Evolutionary conservation across 768 basidiomycete species (phyloP).

Genomic region (Lactarius tabidus): DNA sequence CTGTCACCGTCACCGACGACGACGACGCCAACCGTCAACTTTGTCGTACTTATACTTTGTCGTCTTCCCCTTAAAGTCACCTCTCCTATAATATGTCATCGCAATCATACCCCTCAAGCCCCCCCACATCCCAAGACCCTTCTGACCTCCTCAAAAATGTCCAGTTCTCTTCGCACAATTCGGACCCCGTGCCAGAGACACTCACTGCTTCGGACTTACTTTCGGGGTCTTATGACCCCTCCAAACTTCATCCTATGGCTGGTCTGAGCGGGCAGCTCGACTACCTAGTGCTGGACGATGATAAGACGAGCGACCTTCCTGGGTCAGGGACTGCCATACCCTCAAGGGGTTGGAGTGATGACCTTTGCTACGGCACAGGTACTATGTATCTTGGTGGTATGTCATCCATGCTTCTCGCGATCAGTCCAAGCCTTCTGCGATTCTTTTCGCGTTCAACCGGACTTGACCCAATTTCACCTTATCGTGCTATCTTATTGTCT

Average conservation of each 20-base stretch:
- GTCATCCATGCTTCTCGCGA: constrained; percentile 37
- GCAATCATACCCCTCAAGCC: constrained; percentile 1
- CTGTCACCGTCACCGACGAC: constrained; percentile 12
- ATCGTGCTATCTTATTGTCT: constrained; percentile 65
- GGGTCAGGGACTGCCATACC: constrained; percentile 90
- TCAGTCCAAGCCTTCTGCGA: constrained; percentile 29
- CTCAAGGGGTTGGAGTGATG: constrained; percentile 97
- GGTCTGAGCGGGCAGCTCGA: constrained; percentile 90
- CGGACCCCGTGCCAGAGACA: constrained; percentile 47
- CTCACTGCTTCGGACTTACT: constrained; percentile 87
- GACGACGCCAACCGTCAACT: constrained; percentile 1
- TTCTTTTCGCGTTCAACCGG: constrained; percentile 54
- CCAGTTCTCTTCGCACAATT: constrained; percentile 28
- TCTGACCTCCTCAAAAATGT: constrained; percentile 26
- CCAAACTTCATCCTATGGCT: constrained; percentile 91
- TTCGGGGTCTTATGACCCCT: constrained; percentile 82
- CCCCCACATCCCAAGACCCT: constrained; percentile 8
- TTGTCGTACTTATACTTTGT: neutral
- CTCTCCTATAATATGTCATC: constrained; percentile 21
- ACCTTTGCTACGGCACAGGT: constrained; percentile 98
- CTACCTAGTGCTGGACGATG: constrained; percentile 93
- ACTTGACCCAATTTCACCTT: constrained; percentile 32
- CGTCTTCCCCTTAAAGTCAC: neutral
- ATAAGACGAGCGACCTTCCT: constrained; percentile 87
- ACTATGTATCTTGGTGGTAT: constrained; percentile 96